These are phyloP conservation scores for Sporisorium sorghi DNA, from an alignment of 1,284 basidiomycete genomes.

Conservation along the genomic window DNA sequence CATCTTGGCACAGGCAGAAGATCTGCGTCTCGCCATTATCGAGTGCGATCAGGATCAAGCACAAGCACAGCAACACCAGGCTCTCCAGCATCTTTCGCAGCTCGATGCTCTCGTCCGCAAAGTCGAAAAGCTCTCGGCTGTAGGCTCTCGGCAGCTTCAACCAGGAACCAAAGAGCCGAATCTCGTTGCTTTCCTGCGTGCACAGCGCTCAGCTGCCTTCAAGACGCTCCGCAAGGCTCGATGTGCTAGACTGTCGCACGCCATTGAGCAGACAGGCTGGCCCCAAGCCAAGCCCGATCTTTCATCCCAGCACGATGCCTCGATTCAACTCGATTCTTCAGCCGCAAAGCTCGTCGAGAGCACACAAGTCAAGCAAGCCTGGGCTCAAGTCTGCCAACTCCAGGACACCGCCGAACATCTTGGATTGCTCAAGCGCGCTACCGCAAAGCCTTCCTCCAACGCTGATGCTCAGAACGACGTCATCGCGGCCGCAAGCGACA, in stretches of 20 bases:
- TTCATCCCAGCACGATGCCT: background rate
- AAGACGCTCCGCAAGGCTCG: conserved; percentile 30
- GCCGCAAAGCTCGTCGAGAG: conserved; percentile 14
- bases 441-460: conserved; percentile 16
- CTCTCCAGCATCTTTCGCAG: conserved; percentile 22
- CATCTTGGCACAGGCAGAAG: conserved; percentile 53
- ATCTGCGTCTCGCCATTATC: conserved; percentile 32
- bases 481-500: conserved; percentile 51
- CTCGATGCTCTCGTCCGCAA: conserved; percentile 34
- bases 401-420: conserved; percentile 56
- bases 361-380: conserved; percentile 35
- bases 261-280: conserved; percentile 45
- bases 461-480: background rate
- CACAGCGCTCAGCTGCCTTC: conserved; percentile 47
- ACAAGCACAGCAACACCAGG: background rate
- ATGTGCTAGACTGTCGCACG: conserved; percentile 25
- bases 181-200: conserved; percentile 43
- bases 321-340: background rate
- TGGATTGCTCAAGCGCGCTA: conserved; percentile 31
- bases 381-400: conserved; percentile 55
- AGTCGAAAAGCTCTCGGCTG: conserved; percentile 24
- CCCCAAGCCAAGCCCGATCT: conserved; percentile 15
- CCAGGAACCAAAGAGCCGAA: conserved; percentile 13
- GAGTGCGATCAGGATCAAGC: conserved; percentile 14
- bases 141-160: background rate